A percentile compares a stretch with the other conserved stretches of the same genome.
Evolutionary conservation across 768 basidiomycete genomes (phyloP).

Genomic region (Boletus tomentosulus): DNA sequence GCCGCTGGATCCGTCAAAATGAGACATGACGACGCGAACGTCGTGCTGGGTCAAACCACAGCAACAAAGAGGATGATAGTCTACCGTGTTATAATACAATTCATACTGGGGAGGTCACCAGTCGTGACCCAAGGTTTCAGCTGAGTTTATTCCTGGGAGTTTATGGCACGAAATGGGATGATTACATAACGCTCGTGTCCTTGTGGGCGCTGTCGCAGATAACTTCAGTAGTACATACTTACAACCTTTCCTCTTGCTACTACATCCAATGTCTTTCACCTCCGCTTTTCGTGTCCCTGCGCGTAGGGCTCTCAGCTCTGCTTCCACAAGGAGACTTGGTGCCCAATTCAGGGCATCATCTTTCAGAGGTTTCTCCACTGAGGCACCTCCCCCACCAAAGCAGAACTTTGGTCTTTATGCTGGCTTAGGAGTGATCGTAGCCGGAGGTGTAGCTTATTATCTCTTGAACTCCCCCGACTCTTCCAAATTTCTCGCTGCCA

Average conservation of each 20-base stretch:
- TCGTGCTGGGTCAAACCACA: neutral
- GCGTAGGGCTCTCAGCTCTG: conserved; percentile 40
- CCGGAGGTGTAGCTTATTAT: conserved; percentile 64
- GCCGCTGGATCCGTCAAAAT: neutral
- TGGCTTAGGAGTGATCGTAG: conserved; percentile 57
- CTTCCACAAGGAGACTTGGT: conserved; percentile 24
- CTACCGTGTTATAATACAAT: neutral
- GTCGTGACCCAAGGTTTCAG: too few relatives aligned
- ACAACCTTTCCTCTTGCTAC: neutral
- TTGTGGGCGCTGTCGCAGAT: conserved; percentile 5
- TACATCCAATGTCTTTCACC: conserved; percentile 50
- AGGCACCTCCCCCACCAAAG: conserved; percentile 42
- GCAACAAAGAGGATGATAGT: neutral
- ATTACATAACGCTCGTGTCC: conserved; percentile 15
- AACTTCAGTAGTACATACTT: neutral
- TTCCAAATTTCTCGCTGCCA: conserved; percentile 49
- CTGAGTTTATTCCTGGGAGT: too few relatives aligned
- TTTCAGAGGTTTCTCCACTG: conserved; percentile 60
- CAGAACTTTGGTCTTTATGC: conserved; percentile 56
- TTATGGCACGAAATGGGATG: too few relatives aligned
- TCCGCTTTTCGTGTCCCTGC: conserved; percentile 45
- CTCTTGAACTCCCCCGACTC: conserved; percentile 46
- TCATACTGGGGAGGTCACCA: neutral
- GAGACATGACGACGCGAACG: neutral
- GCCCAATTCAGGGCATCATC: conserved; percentile 35